phyloP scores from a whole-genome alignment of 495 filamentous ascomycete species.

The Viridothelium virens region DNA sequence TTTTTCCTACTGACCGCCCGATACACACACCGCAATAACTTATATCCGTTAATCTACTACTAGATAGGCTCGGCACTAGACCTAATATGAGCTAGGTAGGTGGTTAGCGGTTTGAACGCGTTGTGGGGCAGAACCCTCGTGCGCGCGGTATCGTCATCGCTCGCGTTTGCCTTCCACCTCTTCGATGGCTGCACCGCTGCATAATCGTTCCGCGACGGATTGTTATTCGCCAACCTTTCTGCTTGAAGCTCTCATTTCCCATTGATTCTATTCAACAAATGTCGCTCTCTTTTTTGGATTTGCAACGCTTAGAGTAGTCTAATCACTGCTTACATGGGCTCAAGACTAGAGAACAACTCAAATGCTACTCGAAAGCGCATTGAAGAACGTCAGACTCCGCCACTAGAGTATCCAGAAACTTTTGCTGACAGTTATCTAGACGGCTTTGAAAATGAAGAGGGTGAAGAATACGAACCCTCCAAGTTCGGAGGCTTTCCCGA shows the following conservation, averaged over 20 bases:
- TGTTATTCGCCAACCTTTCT: too few species aligned
- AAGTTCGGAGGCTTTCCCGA: constrained; percentile 81
- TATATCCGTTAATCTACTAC: neutral
- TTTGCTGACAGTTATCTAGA: constrained; percentile 34
- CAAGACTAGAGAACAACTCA: constrained; percentile 67
- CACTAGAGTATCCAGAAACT: neutral
- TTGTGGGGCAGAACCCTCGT: neutral
- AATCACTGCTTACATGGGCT: constrained; percentile 56
- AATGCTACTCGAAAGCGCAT: constrained; percentile 75
- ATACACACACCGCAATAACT: neutral
- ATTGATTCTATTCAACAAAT: too few species aligned
- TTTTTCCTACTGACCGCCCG: constrained; percentile 1
- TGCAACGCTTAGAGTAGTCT: too few species aligned
- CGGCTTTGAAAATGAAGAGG: constrained; percentile 60
- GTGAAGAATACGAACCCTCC: constrained; percentile 85
- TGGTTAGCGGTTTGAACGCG: neutral
- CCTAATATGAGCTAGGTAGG: neutral
- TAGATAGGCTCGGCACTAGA: neutral
- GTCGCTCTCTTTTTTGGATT: too few species aligned
- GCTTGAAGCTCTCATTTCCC: too few species aligned
- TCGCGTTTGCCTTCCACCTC: neutral
- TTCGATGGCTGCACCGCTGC: neutral
- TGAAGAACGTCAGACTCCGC: constrained; percentile 51
- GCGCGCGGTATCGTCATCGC: neutral
- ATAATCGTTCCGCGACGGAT: neutral